Conservation (phyloP, 148 eudicot genomes). For the Arctostaphylos glauca region DNA sequence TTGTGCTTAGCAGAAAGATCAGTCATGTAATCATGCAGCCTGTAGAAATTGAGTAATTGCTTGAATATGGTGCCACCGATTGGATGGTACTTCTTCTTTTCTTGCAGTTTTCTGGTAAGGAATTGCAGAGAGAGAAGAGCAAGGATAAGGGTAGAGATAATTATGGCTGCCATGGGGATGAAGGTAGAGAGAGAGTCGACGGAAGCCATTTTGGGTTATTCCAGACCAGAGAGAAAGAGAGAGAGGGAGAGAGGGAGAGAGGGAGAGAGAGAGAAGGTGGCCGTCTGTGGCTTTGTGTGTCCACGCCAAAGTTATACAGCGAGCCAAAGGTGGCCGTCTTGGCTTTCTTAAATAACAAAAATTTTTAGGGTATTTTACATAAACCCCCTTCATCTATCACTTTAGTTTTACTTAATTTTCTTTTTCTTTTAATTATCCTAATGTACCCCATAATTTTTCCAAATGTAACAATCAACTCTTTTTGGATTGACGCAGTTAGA, state of each 20-base stretch:
- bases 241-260: background rate
- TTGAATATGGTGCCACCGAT: constrained; percentile 46
- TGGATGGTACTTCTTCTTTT: constrained; percentile 40
- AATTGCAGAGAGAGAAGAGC: constrained; percentile 9
- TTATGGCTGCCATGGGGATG: background rate
- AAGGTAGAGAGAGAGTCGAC: background rate
- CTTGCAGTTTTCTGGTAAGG: constrained; percentile 12
- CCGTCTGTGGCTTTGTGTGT: too few relatives aligned
- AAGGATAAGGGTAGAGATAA: constrained; percentile 12
- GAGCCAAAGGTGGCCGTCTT: too few relatives aligned
- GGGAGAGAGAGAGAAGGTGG: too few relatives aligned
- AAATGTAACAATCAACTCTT: too few relatives aligned
- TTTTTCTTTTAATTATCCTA: too few relatives aligned
- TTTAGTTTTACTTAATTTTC: too few relatives aligned
- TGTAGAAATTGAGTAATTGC: constrained; percentile 50
- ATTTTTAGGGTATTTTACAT: too few relatives aligned
- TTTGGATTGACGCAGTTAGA: too few relatives aligned
- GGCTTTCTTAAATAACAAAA: too few relatives aligned
- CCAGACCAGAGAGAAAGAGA: background rate
- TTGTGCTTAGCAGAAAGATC: constrained; percentile 44
- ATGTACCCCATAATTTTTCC: too few relatives aligned
- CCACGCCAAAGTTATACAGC: too few relatives aligned
- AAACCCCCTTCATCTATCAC: too few relatives aligned
- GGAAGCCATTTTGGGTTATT: background rate
- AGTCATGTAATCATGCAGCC: constrained; percentile 61